Base-by-base conservation (phyloP, 179 eudicot species). In the Camellia oleifera region DNA sequence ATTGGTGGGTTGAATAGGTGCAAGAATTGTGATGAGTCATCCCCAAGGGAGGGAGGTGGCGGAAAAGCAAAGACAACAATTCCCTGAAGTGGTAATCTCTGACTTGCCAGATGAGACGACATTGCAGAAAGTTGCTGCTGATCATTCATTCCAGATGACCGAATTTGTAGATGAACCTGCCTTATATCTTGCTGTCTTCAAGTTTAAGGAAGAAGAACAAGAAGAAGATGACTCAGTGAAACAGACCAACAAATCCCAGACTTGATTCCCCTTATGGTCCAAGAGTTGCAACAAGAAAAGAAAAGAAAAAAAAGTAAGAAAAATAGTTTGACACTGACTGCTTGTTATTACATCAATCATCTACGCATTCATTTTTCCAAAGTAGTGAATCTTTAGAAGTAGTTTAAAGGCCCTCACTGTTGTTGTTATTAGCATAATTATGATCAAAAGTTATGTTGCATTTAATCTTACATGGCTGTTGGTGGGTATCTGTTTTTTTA, bases 21-120 rank as follows among this genome's bases (percentile, higher is more conserved):
- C 97, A 75, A 89, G 96, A 87, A 81, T 95, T 52, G 99, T 94
- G 82, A 92, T 96, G 75, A 92, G 99, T 83, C 96, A 92, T 89
- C 88, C 86, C 63, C 78, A 85, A 80, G 99, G 99, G 40, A 92
- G 94, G 82, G 84, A 87, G 76, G 86, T 70, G 53, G 81, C 89
- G 8, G 91, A 88, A 81, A 83, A 89, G 85, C 94, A 92, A 81
- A 75, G 82, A 54, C 82, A 66, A 76, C 90, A 86, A 69, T 84
- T 84, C 85, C 93, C 89, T 53, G 96, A 91, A 77, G 81, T 89
- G 13, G 83, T 94, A 62, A 86, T 90, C 40, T 86, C 99, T 0
- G 83, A 85, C 18, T 87, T 96, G 79, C 99, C 98, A 15, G 89
- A 91, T 57, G 82, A 86, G 85, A 70, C 15, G 54, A 76, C 84